Evolutionary conservation across 345 rosid genomes (phyloP).

Genomic region (Eucalyptus albens): DNA sequence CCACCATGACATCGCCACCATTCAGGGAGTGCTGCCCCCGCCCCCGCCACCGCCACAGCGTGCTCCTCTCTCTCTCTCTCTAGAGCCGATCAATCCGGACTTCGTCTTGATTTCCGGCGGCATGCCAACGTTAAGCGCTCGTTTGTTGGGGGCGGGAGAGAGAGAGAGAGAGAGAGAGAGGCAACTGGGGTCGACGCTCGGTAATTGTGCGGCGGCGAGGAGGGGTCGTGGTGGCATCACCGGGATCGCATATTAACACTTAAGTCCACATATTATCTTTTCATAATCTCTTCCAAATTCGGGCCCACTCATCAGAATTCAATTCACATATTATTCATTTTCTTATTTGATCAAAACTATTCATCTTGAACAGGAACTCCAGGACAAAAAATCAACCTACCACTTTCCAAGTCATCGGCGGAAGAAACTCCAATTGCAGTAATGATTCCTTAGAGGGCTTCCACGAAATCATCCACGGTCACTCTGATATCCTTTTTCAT

Average conservation of each 20-base stretch:
- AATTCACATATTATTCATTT: background rate
- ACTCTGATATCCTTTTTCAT: background rate
- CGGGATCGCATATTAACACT: background rate
- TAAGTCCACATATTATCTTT: background rate
- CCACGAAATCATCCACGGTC: background rate
- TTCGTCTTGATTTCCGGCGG: background rate
- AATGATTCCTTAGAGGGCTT: background rate
- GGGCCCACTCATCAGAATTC: background rate
- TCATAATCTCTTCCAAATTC: background rate
- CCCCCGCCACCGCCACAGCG: rapidly evolving
- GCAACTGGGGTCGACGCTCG: background rate
- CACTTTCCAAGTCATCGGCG: background rate
- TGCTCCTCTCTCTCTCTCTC: background rate
- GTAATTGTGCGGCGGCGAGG: background rate
- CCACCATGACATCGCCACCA: background rate
- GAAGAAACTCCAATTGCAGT: background rate
- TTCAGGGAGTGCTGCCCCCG: rapidly evolving
- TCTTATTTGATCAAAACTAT: background rate
- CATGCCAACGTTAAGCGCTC: background rate
- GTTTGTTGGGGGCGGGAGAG: background rate
- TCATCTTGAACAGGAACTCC: background rate
- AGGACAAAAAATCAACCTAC: background rate
- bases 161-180: background rate
- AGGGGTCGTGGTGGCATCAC: background rate
- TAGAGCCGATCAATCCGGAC: background rate